A percentile compares a stretch with the other conserved stretches of the same genome.
These are phyloP conservation scores for Hygrophorus russula DNA, from an alignment of 768 basidiomycete genomes.

Conservation along the genomic window DNA sequence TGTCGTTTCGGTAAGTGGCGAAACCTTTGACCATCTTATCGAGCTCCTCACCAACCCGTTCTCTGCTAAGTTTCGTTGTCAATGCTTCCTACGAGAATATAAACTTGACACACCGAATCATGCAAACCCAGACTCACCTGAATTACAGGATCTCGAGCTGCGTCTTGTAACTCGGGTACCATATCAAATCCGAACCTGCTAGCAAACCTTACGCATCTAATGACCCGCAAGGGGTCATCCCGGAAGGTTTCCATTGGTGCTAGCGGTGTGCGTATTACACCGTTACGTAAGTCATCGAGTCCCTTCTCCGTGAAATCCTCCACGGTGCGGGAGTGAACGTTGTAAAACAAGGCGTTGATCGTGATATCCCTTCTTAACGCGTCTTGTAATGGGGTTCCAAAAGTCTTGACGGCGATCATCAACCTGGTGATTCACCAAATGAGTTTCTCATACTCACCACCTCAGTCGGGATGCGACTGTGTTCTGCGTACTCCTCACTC, in stretches of 20 bases:
- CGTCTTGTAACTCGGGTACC: conserved; percentile 52
- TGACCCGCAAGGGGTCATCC: conserved; percentile 90
- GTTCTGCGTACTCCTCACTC: conserved; percentile 81
- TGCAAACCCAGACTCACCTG: conserved; percentile 33
- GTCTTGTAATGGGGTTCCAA: conserved; percentile 88
- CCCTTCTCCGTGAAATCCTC: conserved; percentile 90
- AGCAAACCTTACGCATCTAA: conserved; percentile 86
- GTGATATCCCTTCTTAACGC: conserved; percentile 86
- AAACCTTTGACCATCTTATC: conserved; percentile 89
- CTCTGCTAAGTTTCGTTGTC: conserved; percentile 73
- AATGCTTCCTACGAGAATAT: conserved; percentile 44
- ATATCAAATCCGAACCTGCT: conserved; percentile 81
- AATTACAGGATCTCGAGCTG: conserved; percentile 49
- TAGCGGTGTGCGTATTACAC: conserved; percentile 81
- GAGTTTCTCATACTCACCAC: conserved; percentile 43
- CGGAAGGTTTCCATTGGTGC: conserved; percentile 79
- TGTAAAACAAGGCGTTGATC: conserved; percentile 95
- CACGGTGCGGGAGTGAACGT: conserved; percentile 73
- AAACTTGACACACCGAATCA: conserved; percentile 15
- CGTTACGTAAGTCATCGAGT: conserved; percentile 67
- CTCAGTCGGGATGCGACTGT: conserved; percentile 81
- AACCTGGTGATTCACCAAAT: neutral
- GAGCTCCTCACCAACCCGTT: conserved; percentile 86
- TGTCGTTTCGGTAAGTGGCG: neutral
- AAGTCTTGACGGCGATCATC: conserved; percentile 39